phyloP scores from a whole-genome alignment of 2,329 filamentous ascomycete genomes.

The Sporothrix dimorphospora region DNA sequence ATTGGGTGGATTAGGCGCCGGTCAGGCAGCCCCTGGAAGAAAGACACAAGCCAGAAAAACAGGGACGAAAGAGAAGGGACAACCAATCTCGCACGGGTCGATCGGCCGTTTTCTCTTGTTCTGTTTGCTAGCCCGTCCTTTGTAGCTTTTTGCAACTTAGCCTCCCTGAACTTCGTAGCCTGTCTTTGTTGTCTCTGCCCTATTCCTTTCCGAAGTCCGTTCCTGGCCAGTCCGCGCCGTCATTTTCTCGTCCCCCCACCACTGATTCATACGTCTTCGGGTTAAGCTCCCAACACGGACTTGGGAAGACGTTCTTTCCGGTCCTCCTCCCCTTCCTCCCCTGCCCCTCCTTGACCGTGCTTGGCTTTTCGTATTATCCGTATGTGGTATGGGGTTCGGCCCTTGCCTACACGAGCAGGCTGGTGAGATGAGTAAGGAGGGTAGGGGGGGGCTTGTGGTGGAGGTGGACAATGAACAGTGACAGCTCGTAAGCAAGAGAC shows the following conservation, averaged over 20 bases:
- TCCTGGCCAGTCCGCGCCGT: background rate
- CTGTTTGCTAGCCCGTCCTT: background rate
- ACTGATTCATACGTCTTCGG: constrained; percentile 9
- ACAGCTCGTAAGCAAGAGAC: background rate
- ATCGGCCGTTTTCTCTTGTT: background rate
- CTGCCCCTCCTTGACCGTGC: background rate
- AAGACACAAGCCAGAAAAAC: no score
- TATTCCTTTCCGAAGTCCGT: background rate
- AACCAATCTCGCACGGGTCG: background rate
- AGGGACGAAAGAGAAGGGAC: background rate
- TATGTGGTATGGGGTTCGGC: constrained; percentile 4
- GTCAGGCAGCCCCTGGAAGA: background rate
- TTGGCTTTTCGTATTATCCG: background rate
- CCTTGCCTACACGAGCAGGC: background rate
- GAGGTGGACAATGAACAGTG: background rate
- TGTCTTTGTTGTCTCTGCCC: background rate
- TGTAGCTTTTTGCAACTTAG: background rate
- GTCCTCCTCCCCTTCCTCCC: background rate
- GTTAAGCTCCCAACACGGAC: background rate
- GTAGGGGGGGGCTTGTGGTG: background rate
- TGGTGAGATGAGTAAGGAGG: constrained; percentile 9
- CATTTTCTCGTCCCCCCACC: background rate
- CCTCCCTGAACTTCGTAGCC: no score
- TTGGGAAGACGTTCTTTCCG: background rate
- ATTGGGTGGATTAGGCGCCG: constrained; percentile 23